Evolutionary conservation across 1,284 basidiomycete species (phyloP).

Genomic region (Apiotrichum sp.): DNA sequence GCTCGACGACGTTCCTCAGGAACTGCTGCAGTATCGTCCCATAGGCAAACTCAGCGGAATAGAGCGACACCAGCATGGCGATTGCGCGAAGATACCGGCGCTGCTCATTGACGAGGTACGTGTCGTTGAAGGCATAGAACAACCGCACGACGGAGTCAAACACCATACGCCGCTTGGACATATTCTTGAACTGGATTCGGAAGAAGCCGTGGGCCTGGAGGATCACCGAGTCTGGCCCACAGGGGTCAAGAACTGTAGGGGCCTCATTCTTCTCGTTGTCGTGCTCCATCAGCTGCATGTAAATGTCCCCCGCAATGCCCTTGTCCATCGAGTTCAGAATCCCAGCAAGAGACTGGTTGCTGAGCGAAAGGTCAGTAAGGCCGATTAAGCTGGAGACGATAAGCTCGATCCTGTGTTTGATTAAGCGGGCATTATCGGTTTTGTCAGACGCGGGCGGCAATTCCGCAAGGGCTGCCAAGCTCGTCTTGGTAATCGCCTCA

Average conservation of each 20-base stretch:
- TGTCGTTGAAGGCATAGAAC: slow-evolving; percentile 60
- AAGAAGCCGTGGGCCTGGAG: slow-evolving; percentile 12
- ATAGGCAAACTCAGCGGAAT: slow-evolving; percentile 55
- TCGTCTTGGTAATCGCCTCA: not conserved
- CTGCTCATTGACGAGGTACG: slow-evolving; percentile 81
- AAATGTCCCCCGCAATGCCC: not conserved
- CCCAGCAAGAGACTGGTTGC: slow-evolving; percentile 3
- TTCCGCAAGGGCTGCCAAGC: not conserved
- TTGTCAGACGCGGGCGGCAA: not conserved
- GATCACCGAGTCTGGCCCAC: not conserved
- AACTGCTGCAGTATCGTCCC: slow-evolving; percentile 59
- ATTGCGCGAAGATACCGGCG: slow-evolving; percentile 67
- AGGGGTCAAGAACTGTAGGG: slow-evolving; percentile 7
- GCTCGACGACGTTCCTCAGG: slow-evolving; percentile 59
- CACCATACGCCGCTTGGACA: slow-evolving; percentile 46
- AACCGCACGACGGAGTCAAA: slow-evolving; percentile 73
- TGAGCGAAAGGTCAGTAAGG: slow-evolving; percentile 13
- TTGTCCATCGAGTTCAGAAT: not conserved
- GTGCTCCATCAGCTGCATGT: slow-evolving; percentile 6
- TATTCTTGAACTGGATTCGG: not conserved
- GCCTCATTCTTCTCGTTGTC: not conserved
- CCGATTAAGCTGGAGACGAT: slow-evolving; percentile 22
- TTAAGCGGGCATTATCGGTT: not conserved
- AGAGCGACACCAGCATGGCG: slow-evolving; percentile 63
- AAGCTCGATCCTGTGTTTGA: slow-evolving; percentile 9